Conservation (phyloP, 2,329 filamentous ascomycete genomes). For the Blastomyces silverae region DNA sequence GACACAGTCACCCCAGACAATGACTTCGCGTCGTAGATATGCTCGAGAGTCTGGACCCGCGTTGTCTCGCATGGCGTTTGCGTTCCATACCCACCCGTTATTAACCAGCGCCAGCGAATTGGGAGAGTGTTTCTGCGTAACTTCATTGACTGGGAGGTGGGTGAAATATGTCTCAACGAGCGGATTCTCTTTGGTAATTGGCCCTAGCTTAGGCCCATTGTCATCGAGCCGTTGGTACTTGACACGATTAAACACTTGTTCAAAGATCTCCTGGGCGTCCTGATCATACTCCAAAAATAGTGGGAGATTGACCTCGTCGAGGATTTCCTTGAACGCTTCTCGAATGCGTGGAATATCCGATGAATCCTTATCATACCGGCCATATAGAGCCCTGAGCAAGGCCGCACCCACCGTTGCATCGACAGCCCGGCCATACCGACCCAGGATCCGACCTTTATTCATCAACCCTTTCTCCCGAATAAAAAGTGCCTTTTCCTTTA, state of each 20-base stretch:
- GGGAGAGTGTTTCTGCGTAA: constrained; percentile 66
- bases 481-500: constrained; percentile 53
- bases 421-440: constrained; percentile 66
- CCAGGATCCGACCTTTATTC: constrained; percentile 68
- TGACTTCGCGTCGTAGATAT: constrained; percentile 94
- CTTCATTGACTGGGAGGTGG: constrained; percentile 69
- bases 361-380: constrained; percentile 54
- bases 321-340: constrained; percentile 51
- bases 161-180: constrained; percentile 95
- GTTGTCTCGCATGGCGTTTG: constrained; percentile 88
- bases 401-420: constrained; percentile 64
- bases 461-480: constrained; percentile 62
- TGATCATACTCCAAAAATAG: constrained; percentile 89
- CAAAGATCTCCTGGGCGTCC: constrained; percentile 73
- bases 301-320: constrained; percentile 78
- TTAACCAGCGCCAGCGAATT: constrained; percentile 79
- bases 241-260: constrained; percentile 88
- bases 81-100: constrained; percentile 98
- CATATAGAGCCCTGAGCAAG: constrained; percentile 61
- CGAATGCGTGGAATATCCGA: constrained; percentile 43
- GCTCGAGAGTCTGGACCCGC: constrained; percentile 81
- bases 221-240: constrained; percentile 94
- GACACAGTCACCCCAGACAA: constrained; percentile 97
- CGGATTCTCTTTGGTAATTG: constrained; percentile 68
- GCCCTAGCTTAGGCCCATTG: constrained; percentile 77